These are phyloP conservation scores for Dactylonectria estremocensis DNA, from an alignment of 2,329 filamentous ascomycete species.

Conservation along the genomic window DNA sequence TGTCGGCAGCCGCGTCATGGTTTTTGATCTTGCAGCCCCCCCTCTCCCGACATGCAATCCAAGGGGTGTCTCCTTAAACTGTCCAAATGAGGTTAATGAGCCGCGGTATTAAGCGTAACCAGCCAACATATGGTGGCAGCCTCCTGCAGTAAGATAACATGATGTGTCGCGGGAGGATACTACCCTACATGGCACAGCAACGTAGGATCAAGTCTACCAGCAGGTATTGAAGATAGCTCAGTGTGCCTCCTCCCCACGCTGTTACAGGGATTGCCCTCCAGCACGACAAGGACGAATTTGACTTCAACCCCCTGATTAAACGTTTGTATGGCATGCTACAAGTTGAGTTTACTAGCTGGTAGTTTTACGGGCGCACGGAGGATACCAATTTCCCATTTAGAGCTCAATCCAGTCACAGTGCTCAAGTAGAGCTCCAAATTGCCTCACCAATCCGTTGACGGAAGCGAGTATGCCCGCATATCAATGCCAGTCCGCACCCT, in stretches of 20 bases:
- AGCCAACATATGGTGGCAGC: not conserved
- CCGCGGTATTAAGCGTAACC: not conserved
- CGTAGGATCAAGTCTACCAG: not conserved
- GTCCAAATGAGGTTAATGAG: conserved; percentile 3
- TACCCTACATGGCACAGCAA: not conserved
- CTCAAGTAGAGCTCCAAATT: conserved; percentile 4
- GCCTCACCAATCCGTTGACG: conserved; percentile 2
- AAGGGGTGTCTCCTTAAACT: conserved; percentile 5
- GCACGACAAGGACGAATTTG: not conserved
- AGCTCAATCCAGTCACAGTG: not conserved
- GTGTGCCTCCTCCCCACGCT: conserved; percentile 4
- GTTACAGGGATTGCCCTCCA: conserved; percentile 1
- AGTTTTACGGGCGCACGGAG: not conserved
- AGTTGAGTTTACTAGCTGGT: conserved; percentile 3
- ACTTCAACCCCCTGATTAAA: conserved; percentile 1
- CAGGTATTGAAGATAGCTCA: conserved; percentile 1
- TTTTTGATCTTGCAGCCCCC: conserved; percentile 1
- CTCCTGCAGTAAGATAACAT: conserved; percentile 3
- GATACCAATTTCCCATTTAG: not conserved
- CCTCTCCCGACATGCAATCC: not conserved
- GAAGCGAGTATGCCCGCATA: conserved; percentile 4
- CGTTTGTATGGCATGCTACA: not conserved
- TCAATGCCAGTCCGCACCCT: not conserved
- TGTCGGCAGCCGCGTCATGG: conserved; percentile 1
- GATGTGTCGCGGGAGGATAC: not conserved